Percentiles rank a stretch among this genome's conserved stretches.
These are phyloP conservation scores for Podaxis sp. DNA, from an alignment of 768 basidiomycete species.

Conservation along the genomic window DNA sequence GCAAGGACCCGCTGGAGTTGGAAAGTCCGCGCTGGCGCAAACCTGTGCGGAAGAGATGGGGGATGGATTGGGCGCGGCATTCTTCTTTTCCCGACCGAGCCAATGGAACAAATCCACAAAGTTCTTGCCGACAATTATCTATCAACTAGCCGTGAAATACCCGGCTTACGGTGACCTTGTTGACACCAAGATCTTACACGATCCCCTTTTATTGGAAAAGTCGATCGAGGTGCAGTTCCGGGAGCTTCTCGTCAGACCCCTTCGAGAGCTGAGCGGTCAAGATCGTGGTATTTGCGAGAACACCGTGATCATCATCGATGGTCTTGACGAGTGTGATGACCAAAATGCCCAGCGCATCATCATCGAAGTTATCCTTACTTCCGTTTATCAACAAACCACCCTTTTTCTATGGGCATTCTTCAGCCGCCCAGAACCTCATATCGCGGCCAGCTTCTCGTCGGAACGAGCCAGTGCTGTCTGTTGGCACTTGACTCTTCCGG, in stretches of 20 bases:
- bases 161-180: not conserved
- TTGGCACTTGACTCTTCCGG: slow-evolving; percentile 4
- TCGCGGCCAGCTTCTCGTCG: slow-evolving; percentile 15
- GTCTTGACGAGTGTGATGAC: slow-evolving; percentile 24
- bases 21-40: not conserved
- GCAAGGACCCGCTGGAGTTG: not conserved
- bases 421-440: slow-evolving; percentile 25
- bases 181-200: not conserved
- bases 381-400: not conserved
- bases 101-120: not conserved
- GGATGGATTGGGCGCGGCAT: not conserved
- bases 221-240: not conserved
- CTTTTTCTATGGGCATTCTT: slow-evolving; percentile 23
- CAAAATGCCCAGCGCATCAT: slow-evolving; percentile 14
- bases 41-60: not conserved
- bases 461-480: not conserved
- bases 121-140: not conserved
- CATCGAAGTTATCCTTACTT: slow-evolving; percentile 10
- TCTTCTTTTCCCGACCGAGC: not conserved
- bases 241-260: not conserved
- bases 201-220: not conserved
- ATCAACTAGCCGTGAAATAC: not conserved
- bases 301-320: slow-evolving; percentile 19
- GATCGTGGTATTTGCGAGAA: not conserved
- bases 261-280: not conserved